Evolutionary conservation across 1,139 yeast genomes (phyloP).

Genomic region (Lodderomyces theae): DNA sequence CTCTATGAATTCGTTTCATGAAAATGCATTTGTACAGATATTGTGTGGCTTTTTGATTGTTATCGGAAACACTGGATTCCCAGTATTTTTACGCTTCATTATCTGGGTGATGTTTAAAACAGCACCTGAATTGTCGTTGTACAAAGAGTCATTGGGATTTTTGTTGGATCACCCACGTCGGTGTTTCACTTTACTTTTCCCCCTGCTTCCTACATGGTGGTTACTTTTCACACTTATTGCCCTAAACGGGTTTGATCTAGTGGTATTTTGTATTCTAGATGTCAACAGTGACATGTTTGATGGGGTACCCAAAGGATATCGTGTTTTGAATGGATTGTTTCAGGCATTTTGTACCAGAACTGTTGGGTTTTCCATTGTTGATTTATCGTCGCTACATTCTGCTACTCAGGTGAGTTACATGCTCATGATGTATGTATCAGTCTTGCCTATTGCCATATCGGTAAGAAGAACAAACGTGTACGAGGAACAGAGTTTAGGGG

Average conservation of each 20-base stretch:
- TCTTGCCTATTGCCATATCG: slow-evolving; percentile 91
- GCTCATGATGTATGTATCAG: slow-evolving; percentile 98
- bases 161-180: slow-evolving; percentile 94
- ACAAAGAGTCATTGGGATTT: slow-evolving; percentile 78
- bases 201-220: slow-evolving; percentile 96
- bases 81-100: slow-evolving; percentile 70
- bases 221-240: slow-evolving; percentile 67
- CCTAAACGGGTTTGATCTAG: slow-evolving; percentile 72
- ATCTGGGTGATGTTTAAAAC: slow-evolving; percentile 76
- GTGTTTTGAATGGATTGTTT: slow-evolving; percentile 77
- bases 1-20: slow-evolving; percentile 67
- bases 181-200: slow-evolving; percentile 89
- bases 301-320: slow-evolving; percentile 58
- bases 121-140: slow-evolving; percentile 63
- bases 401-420: slow-evolving; percentile 91
- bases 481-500: slow-evolving; percentile 93
- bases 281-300: slow-evolving; percentile 48
- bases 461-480: slow-evolving; percentile 95
- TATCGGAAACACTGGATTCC: slow-evolving; percentile 93
- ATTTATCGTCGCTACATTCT: slow-evolving; percentile 70
- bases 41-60: slow-evolving; percentile 67
- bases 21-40: slow-evolving; percentile 63
- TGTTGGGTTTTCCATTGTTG: slow-evolving; percentile 80
- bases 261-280: slow-evolving; percentile 78
- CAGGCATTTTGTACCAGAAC: slow-evolving; percentile 94